Conservation (phyloP, 208 protist species). For the Trypanosoma platydactyli region DNA sequence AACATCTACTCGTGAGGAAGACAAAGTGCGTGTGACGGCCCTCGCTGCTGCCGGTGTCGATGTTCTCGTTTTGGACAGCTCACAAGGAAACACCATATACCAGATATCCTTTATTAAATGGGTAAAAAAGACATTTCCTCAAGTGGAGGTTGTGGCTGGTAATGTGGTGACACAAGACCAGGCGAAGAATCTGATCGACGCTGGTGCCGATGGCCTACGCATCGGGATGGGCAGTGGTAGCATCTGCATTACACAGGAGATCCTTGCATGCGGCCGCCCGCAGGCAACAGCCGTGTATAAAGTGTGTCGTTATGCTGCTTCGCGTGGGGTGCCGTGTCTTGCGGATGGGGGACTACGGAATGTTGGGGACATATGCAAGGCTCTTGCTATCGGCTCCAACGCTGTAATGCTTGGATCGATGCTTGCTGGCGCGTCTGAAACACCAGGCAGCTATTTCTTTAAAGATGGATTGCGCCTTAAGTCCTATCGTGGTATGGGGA, state of each 20-base stretch:
- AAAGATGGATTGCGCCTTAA: conserved; percentile 92
- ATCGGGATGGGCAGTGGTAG: conserved; percentile 98
- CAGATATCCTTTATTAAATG: conserved; percentile 95
- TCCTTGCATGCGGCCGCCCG: conserved; percentile 93
- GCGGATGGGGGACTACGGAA: conserved; percentile 94
- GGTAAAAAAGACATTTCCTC: conserved; percentile 90
- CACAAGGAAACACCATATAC: conserved; percentile 96
- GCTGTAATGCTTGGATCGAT: conserved; percentile 90
- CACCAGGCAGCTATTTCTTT: conserved; percentile 94
- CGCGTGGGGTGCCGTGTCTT: conserved; percentile 91
- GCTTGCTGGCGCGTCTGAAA: conserved; percentile 92
- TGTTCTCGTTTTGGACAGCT: conserved; percentile 95
- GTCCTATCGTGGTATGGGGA: conserved; percentile 96
- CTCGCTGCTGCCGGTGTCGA: conserved; percentile 91
- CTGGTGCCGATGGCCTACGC: conserved; percentile 96
- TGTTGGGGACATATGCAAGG: conserved; percentile 96
- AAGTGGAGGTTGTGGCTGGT: conserved; percentile 91
- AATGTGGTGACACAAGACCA: conserved; percentile 97
- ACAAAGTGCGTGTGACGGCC: conserved; percentile 79
- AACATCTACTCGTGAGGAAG: conserved; percentile 89
- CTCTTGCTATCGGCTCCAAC: conserved; percentile 91
- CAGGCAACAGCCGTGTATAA: conserved; percentile 96
- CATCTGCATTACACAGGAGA: conserved; percentile 98
- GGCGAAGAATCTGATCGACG: conserved; percentile 96
- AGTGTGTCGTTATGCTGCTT: conserved; percentile 82